Evolutionary conservation across 495 filamentous ascomycete species (phyloP).

Genomic region (Hyaloscypha variabilis): DNA sequence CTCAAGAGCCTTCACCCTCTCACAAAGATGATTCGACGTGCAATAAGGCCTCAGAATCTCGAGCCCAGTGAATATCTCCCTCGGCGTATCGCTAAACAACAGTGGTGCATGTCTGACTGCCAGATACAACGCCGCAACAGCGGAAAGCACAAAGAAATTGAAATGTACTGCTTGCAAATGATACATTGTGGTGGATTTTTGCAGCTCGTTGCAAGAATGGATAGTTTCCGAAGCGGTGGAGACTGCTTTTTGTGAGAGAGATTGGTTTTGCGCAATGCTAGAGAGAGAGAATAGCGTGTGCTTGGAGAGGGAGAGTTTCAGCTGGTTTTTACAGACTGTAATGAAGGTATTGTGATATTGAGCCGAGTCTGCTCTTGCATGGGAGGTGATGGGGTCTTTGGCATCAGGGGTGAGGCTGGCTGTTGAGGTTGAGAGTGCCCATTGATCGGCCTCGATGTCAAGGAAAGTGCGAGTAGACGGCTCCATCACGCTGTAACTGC

Average conservation of each 20-base stretch:
- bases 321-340: too few relatives aligned
- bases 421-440: slow-evolving; percentile 11
- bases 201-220: slow-evolving; percentile 67
- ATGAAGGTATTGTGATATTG: too few relatives aligned
- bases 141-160: slow-evolving; percentile 82
- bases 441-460: slow-evolving; percentile 12
- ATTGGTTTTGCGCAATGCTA: slow-evolving; percentile 7
- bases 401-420: too few relatives aligned
- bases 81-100: slow-evolving; percentile 48
- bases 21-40: not conserved
- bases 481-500: not conserved
- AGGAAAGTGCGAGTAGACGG: not conserved
- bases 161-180: slow-evolving; percentile 76
- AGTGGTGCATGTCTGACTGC: slow-evolving; percentile 77
- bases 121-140: slow-evolving; percentile 75
- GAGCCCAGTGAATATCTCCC: slow-evolving; percentile 5
- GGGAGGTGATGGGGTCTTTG: too few relatives aligned
- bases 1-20: slow-evolving; percentile 11
- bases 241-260: not conserved
- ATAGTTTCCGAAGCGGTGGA: slow-evolving; percentile 70
- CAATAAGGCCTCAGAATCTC: slow-evolving; percentile 1
- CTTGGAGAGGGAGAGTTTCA: too few relatives aligned
- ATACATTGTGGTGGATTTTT: slow-evolving; percentile 77
- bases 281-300: not conserved
- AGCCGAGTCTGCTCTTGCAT: too few relatives aligned